Base-by-base conservation (phyloP, 306 rosid genomes). In the Castanopsis chinensis region DNA sequence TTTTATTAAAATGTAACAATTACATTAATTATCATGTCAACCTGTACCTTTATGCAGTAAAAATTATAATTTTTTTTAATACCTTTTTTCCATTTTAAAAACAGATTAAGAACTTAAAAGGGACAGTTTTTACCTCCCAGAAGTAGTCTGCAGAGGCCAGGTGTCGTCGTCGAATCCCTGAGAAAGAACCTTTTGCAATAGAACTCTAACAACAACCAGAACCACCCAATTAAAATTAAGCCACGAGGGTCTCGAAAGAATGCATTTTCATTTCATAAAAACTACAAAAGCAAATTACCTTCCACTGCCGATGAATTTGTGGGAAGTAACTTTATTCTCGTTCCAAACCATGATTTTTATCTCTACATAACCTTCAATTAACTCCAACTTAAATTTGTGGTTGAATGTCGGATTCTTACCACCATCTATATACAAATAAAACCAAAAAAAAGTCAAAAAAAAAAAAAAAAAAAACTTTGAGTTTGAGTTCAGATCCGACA, bases 281-380 rank as follows among this genome's bases (percentile, higher is more conserved):
- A 49, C 59, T 80, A 2, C 49, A 41, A 81, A 49, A 21, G 7
- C 41, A 35, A 75, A 77, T 82, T 85, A 91, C 98, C 82, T 94
- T 79, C 93, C 97, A 69, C 82, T 87, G 70, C 97, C 98, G 72
- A 94, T 94, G 67, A 89, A 92, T 83, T 85, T 97, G 70, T 94
- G 96, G 41, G 30, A 85, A 55, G 89, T 35, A 86, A 92, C 20
- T 4, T 87, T 88, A 61, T 94, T 92, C 88, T 94, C 89, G 88
- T 94, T 92, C 98, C 98, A 92, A 74, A 94, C 98, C 21, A 77
- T 0, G 55, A 88, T 93, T 78, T 64, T 88, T 51, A 94, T 19
- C 67, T 88, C 97, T 69, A 94, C 88, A 49, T 92, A 92, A 10
- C 98, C 97, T 88, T 94, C 98, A 69, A 94, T 87, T 5, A 94